Base-by-base conservation (phyloP, 2,329 filamentous ascomycete species). In the Fusarium staphyleae region DNA sequence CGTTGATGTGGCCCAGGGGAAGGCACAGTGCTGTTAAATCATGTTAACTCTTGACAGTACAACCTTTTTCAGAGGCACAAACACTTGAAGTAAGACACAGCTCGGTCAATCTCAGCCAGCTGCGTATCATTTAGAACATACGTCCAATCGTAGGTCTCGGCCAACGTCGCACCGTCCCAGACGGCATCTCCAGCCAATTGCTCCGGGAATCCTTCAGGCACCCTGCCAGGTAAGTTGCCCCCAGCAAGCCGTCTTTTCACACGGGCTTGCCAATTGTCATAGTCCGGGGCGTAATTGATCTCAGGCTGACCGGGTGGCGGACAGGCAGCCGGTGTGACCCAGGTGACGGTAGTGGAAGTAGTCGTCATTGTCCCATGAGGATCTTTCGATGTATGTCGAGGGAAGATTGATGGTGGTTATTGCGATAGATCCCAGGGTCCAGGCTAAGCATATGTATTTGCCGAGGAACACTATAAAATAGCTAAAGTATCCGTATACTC, bases 201-300 rank as follows among this genome's bases (percentile, higher is more conserved):
- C 3, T 61, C 22, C 0, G 82, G 83, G 46, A 83, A 47, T 37
- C 44, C 44, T 37, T 47, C 33, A 3, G 44, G 44, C 14, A 85
- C 0, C 78, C 78, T 13, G 66, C 59, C 0, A 82, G 82, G 0
- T 85, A 79, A 61, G 0, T 67, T 63, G 7, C 77, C 78, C 3
- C 67, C 72, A 33, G 74, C 69, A 2, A 75, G 68, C 1, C 80
- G 74, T 3, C 73, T 71, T 34, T 78, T 68, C n/a, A 72, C 73
- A 7, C 83, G 77, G 2, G 77, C 75, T 24, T 78, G 72, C 58
- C 81, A 86, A 57, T 81, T 85, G 33, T 77, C 73, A 41, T 73
- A 73, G 54, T 84, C 74, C 0, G 83, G 83, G 3, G 76, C 72
- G 64, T 86, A 86, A 1, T 70, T 70, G 50, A 86, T 87, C 59